Base-by-base conservation (phyloP, 1,284 basidiomycete species). In the Moesziomyces parantarcticus region DNA sequence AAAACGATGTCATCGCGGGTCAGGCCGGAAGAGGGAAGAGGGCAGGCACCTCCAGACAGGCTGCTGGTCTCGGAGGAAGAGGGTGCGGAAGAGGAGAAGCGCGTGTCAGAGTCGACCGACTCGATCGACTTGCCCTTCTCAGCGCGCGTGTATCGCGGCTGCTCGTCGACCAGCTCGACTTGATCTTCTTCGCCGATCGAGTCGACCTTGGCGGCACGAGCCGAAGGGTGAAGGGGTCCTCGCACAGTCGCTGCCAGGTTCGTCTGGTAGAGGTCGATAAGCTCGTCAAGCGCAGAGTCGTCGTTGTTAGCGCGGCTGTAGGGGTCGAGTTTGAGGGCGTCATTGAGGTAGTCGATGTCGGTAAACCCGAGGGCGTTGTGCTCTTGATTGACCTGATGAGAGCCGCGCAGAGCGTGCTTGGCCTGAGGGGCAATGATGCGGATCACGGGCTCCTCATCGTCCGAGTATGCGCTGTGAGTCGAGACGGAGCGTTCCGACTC, bases 121-220 rank as follows among this genome's bases (percentile, higher is more conserved):
- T 63, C 67, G 52, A 63, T 50, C 26, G 67, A 63, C 53, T 70
- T 70, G 49, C 60, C 67, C 49, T 70, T 70, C 43, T 70, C 29
- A 32, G 56, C 60, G 11, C 60, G 60, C 25, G 60, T 62, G 53
- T 70, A 70, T 32, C 67, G 36, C 16, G 67, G 67, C 50, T 60
- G 36, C n/a, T 70, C 67, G 13, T 70, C 39, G 23, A 69, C 56
- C 8, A 59, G 26, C 66, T 69, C 66, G n/a, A 69, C 48, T 18
- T 63, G 56, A 25, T 64, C 66, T 11, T 69, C 57, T 34, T 69
- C 66, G 7, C 66, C 66, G 16, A 64, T 64, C 22, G 57, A 51
- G 46, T 69, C 66, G n/a, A 69, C 66, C 42, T 63, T 53, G 43
- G 43, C 26, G 11, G 36, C 46, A 13, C 34, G 46, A 7, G 40